Conservation (phyloP, 331 rosid species). For the Dryas integrifolia region DNA sequence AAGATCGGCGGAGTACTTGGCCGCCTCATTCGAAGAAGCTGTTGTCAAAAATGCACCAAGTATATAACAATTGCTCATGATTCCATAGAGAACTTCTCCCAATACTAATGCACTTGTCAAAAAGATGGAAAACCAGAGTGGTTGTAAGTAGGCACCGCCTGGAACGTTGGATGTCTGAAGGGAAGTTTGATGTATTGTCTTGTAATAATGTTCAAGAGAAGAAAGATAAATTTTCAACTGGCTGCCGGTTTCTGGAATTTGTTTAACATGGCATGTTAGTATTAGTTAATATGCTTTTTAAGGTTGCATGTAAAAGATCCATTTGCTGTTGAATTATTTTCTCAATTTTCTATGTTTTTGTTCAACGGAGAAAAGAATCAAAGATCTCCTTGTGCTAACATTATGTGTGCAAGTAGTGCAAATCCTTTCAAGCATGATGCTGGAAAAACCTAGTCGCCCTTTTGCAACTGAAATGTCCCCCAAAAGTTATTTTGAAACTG, state of each 20-base stretch:
- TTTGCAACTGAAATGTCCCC: background rate
- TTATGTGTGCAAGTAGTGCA: background rate
- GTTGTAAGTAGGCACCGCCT: background rate
- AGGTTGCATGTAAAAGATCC: background rate
- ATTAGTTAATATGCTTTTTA: background rate
- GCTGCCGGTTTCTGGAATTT: background rate
- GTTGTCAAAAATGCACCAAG: slow-evolving; percentile 32
- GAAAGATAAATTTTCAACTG: background rate
- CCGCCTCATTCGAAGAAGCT: slow-evolving; percentile 65
- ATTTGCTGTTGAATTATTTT: background rate
- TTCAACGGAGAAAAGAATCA: background rate
- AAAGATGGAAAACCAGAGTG: background rate
- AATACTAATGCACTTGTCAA: background rate
- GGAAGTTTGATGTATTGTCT: background rate
- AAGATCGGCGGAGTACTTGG: slow-evolving; percentile 76
- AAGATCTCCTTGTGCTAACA: background rate
- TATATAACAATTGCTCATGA: slow-evolving; percentile 20
- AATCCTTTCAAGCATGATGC: background rate
- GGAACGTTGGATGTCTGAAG: background rate
- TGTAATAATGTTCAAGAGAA: background rate
- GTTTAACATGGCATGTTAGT: background rate
- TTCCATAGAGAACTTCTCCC: background rate
- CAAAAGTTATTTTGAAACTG: background rate
- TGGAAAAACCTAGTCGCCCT: background rate
- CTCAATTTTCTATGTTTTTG: background rate